phyloP scores from a whole-genome alignment of 352 stramenopile genomes.

The Phytopythium chamaehyphon region DNA sequence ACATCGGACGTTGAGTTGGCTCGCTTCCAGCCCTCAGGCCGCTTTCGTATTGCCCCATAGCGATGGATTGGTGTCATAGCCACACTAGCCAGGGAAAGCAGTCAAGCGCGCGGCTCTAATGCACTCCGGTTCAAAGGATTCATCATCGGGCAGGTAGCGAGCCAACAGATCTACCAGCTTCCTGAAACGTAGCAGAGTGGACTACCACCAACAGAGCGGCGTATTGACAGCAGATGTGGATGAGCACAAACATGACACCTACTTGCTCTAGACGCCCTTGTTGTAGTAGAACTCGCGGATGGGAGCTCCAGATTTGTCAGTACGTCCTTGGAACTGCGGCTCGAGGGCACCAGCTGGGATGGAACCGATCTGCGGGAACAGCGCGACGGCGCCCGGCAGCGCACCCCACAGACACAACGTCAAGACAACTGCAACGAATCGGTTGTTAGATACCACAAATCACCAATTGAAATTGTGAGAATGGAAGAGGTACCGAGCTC shows the following conservation, averaged over 20 bases:
- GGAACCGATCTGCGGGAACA: constrained; percentile 76
- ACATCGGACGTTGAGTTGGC: neutral
- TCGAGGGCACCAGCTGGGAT: constrained; percentile 66
- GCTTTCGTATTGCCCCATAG: constrained; percentile 1
- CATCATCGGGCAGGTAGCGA: constrained; percentile 23
- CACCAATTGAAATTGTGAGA: neutral
- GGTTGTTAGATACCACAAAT: neutral
- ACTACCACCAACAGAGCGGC: neutral
- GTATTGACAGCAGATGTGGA: constrained; percentile 1
- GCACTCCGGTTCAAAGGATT: constrained; percentile 30
- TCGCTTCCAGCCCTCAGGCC: constrained; percentile 1
- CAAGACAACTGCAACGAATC: constrained; percentile 36
- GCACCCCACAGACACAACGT: constrained; percentile 78
- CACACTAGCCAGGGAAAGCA: constrained; percentile 28
- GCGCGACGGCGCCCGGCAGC: constrained; percentile 69
- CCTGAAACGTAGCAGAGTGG: neutral
- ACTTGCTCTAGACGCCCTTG: constrained; percentile 61
- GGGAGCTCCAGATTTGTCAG: constrained; percentile 49
- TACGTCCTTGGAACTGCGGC: constrained; percentile 53
- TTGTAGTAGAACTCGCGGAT: constrained; percentile 75
- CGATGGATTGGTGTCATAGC: constrained; percentile 21
- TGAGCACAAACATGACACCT: neutral
- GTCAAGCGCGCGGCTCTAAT: constrained; percentile 30
- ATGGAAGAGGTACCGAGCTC: constrained; percentile 51
- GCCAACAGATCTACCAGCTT: neutral